Evolutionary conservation across 225 moss, liverwort and hornwort genomes (phyloP).

Genomic region (Physcomitrellopsis africana): DNA sequence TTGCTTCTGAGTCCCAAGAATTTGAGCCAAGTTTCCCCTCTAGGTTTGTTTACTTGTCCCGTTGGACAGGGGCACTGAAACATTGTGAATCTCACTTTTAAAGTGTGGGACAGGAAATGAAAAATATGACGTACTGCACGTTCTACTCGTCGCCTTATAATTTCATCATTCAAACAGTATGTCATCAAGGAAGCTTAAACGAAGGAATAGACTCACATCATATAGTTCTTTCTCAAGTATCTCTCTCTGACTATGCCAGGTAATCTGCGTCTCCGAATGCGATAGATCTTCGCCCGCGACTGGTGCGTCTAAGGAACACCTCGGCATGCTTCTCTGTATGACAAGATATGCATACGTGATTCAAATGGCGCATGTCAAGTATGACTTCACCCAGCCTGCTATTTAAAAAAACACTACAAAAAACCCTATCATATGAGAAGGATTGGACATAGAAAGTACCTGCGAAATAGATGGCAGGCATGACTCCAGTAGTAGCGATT

Average conservation of each 20-base stretch:
- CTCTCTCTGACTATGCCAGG: conserved; percentile 40
- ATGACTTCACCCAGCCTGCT: background rate
- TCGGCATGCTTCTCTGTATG: conserved; percentile 26
- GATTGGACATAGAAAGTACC: background rate
- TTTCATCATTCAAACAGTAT: background rate
- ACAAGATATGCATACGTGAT: background rate
- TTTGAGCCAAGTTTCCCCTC: background rate
- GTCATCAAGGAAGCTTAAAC: background rate
- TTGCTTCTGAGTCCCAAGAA: background rate
- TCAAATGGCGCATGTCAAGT: background rate
- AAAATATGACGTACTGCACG: no score
- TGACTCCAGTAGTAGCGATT: background rate
- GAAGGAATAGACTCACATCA: conserved; percentile 36
- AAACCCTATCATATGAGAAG: background rate
- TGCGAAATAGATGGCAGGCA: conserved; percentile 6
- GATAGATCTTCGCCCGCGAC: background rate
- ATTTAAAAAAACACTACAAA: background rate
- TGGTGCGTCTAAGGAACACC: background rate
- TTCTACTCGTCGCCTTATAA: background rate
- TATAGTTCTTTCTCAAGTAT: conserved; percentile 46
- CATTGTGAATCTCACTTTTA: background rate
- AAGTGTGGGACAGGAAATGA: no score
- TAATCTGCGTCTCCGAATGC: conserved; percentile 13
- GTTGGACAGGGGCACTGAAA: background rate
- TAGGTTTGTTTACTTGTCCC: background rate